phyloP scores from a whole-genome alignment of 2,329 filamentous ascomycete species.

The Leptographium procerum region DNA sequence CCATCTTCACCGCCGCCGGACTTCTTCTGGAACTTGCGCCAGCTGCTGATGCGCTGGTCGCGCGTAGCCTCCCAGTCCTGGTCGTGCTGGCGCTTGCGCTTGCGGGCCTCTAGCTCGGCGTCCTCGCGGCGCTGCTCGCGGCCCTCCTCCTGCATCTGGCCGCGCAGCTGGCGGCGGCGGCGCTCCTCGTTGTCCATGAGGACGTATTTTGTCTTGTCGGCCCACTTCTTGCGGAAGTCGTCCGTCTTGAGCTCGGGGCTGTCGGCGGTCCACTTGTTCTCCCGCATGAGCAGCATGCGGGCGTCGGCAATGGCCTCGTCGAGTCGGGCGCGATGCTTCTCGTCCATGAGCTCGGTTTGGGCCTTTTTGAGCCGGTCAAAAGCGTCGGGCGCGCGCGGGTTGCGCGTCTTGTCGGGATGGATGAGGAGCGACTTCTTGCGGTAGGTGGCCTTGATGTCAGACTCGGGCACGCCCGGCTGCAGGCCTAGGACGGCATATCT shows the following conservation, averaged over 20 bases:
- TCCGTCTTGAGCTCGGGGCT: constrained; percentile 75
- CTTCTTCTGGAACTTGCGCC: constrained; percentile 83
- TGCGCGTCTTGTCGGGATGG: constrained; percentile 95
- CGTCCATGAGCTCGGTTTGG: constrained; percentile 81
- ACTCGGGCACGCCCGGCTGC: constrained; percentile 87
- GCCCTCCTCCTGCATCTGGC: constrained; percentile 93
- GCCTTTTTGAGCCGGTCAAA: constrained; percentile 96
- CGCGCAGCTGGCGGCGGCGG: constrained; percentile 74
- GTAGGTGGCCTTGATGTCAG: constrained; percentile 89
- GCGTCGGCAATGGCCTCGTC: constrained; percentile 96
- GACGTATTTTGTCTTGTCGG: constrained; percentile 79
- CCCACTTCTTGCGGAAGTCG: constrained; percentile 76
- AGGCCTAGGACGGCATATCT: constrained; percentile 92
- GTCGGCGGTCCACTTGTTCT: constrained; percentile 87
- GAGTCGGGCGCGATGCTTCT: constrained; percentile 75
- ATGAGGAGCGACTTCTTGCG: constrained; percentile 98
- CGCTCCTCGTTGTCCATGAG: constrained; percentile 88
- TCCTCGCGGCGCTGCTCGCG: constrained; percentile 77
- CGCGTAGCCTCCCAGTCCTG: constrained; percentile 90
- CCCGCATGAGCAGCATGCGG: constrained; percentile 85
- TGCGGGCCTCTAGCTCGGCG: constrained; percentile 68
- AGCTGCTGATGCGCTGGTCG: constrained; percentile 84
- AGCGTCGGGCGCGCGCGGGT: constrained; percentile 81
- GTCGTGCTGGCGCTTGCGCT: constrained; percentile 83
- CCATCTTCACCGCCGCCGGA: constrained; percentile 23